Evolutionary conservation across 345 rosid genomes (phyloP).

Genomic region (Populus deltoides): DNA sequence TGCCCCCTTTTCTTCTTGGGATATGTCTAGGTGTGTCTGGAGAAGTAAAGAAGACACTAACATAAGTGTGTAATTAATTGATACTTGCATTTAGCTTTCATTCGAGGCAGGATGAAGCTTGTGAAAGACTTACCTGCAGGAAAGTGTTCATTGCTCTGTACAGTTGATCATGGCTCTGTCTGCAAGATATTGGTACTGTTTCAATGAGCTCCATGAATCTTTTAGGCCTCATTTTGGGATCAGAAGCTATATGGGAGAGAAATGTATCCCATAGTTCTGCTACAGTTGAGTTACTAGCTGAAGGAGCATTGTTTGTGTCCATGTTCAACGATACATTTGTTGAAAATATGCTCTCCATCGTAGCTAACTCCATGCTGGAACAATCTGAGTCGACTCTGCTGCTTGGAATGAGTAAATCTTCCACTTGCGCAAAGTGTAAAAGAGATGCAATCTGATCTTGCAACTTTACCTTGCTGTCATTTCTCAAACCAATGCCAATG

Average conservation of each 20-base stretch:
- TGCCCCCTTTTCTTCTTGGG: conserved; percentile 61
- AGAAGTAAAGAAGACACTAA: neutral
- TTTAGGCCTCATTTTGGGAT: conserved; percentile 40
- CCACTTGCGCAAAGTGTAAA: conserved; percentile 48
- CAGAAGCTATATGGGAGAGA: conserved; percentile 42
- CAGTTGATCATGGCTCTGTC: conserved; percentile 66
- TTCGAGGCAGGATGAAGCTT: neutral
- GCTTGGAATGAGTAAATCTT: conserved; percentile 53
- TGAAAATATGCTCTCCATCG: conserved; percentile 58
- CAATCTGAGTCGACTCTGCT: conserved; percentile 25
- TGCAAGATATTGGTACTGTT: conserved; percentile 48
- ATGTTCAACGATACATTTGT: conserved; percentile 35
- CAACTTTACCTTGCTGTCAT: conserved; percentile 42
- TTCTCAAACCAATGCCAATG: conserved; percentile 37
- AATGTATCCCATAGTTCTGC: conserved; percentile 65
- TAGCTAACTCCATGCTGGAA: conserved; percentile 47
- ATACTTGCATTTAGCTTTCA: neutral
- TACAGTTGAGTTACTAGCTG: conserved; percentile 40
- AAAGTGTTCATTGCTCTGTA: conserved; percentile 59
- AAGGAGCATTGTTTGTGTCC: conserved; percentile 35
- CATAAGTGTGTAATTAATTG: neutral
- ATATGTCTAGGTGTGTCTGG: conserved; percentile 50
- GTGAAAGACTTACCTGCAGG: conserved; percentile 44
- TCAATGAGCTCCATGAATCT: conserved; percentile 59
- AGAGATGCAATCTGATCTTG: conserved; percentile 54